Evolutionary conservation across 352 stramenopile species (phyloP), one percentile per base, ranked within the genome.

Genomic region (Pythium myriotylum): DNA sequence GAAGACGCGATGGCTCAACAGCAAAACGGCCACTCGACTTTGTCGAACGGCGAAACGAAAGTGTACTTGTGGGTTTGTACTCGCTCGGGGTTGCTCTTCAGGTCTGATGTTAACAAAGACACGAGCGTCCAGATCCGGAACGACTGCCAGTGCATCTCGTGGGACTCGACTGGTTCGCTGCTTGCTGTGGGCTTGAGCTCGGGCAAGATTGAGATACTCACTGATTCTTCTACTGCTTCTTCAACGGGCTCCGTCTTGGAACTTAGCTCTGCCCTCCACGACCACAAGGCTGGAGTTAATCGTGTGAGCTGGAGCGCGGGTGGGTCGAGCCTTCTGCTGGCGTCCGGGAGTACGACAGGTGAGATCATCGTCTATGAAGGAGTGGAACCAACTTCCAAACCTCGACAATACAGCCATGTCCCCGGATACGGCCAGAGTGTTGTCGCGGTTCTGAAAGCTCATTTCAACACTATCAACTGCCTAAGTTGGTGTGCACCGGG

Each of bases 11-110:
- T 91, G 32, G 42, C 55, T 42, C 37, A 24, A 22, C 79, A 88
- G 23, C 57, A 76, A 37, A 39, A 45, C 14, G 22, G 17, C 6
- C 2, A 33, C 7, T 1, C 5, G 1, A 27, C 37, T 1, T 9
- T 10, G 22, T 12, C 19, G 19, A 46, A 41, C 9, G 35, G 27
- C 10, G 53, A 69, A 12, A 23, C 67, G 3, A 45, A 26, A 2
- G 43, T 88, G 6, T 35, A 68, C 4, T 37, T 91, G n/a, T 91
- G 79, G 82, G 88, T 72, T 40, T 62, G 73, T 17, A 78, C 87
- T 51, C 47, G 59, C 45, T 46, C 32, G 6, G 56, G 39, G 0
- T 7, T 45, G 20, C 27, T 68, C 0, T 56, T 24, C n/a, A 47
- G 53, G 14, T 65, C 53, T 1, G 50, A 62, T 35, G 23, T 59